Conservation (phyloP, 176 grass and related monocot genomes). For the Musa beccarii region DNA sequence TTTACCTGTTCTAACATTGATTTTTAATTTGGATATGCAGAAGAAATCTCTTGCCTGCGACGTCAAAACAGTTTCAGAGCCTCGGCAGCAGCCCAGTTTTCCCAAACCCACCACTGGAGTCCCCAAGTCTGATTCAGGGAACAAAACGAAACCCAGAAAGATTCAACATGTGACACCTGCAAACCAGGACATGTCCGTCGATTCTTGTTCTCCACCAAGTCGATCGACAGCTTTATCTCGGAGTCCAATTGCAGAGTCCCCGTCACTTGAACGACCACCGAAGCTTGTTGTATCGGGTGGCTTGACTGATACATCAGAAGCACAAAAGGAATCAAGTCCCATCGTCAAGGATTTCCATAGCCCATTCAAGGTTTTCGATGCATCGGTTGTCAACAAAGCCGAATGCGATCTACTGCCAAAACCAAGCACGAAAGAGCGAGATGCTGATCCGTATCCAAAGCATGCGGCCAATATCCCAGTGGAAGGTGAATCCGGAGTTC, state of each 20-base stretch:
- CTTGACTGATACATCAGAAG: not conserved
- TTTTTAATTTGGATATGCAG: constrained; percentile 21
- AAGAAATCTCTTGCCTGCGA: constrained; percentile 39
- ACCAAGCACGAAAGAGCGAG: not conserved
- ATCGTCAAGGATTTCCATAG: too few species aligned
- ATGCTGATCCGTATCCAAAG: not conserved
- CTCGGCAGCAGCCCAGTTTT: constrained; percentile 17
- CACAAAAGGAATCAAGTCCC: not conserved
- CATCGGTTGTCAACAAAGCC: too few species aligned
- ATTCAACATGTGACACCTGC: not conserved
- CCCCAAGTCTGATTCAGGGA: not conserved
- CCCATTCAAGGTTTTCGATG: too few species aligned
- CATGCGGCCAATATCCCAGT: not conserved
- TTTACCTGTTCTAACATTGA: constrained; percentile 21
- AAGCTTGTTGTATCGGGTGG: not conserved
- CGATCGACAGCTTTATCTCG: not conserved
- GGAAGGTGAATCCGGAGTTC: not conserved
- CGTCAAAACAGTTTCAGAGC: not conserved
- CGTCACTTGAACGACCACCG: not conserved
- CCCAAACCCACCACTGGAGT: constrained; percentile 7
- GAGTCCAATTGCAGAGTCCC: not conserved
- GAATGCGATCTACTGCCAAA: not conserved
- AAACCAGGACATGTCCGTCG: not conserved
- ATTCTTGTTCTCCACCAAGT: not conserved
- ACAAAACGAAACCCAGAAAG: not conserved